Base-by-base conservation (phyloP, 805 yeast genomes). In the Lipomyces starkeyi region DNA sequence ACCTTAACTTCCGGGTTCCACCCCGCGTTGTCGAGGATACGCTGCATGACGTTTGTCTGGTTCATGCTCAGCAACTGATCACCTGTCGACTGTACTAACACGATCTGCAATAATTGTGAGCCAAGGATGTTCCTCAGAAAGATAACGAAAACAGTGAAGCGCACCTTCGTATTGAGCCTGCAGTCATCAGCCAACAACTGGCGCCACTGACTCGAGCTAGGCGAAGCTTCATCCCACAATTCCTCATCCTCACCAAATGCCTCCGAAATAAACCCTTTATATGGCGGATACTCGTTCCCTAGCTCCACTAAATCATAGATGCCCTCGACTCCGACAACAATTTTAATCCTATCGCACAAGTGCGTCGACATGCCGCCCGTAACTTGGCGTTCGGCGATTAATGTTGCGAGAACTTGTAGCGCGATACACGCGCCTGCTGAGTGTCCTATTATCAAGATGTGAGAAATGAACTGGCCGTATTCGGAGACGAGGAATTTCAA, bases 381-480 rank as follows among this genome's bases (percentile, higher is more conserved):
- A 29, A n/a, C 56, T 22, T 25, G 17, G 32, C 47, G 27, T 43
- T 63, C 59, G 14, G 68, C 68, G 3, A 35, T 32, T 32, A 59
- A n/a, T 11, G 63, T 35, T 5, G 52, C 58, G 22, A 61, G 73
- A 20, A 86, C 69, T 72, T 89, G 91, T 55, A 86, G 77, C 9
- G 82, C 78, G 62, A 89, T 75, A 0, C 90, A 86, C 3, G 91
- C 89, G 2, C 96, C 96, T 11, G 86, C 93, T 0, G 93, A 88
- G 77, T 90, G 95, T 0, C 95, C 96, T 9, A 85, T 80, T 0
- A 86, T 66, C 4, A 76, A 74, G 11, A 80, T 58, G 49, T 57
- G 57, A n/a, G 32, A 27, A 17, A 13, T 49, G 20, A 34, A 49
- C 27, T 71, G 27, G 7, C 66, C 67, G 17, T 69, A 43, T 54